Evolutionary conservation across 1,284 basidiomycete species (phyloP), one percentile per base, ranked within the genome.

Genomic region (Erythrobasidium hasegawianum): DNA sequence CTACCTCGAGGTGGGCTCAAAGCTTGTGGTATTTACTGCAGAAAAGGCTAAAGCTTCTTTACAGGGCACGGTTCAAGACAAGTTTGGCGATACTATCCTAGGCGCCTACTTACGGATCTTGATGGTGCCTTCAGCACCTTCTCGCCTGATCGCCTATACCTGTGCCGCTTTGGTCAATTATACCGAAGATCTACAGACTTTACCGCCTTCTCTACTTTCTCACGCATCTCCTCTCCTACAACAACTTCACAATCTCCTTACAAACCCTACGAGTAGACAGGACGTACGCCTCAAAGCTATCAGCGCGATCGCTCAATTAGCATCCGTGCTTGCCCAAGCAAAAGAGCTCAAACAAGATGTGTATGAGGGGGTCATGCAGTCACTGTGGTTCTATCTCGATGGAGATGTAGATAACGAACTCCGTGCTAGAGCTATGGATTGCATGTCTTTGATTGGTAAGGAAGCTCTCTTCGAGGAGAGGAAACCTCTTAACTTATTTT

Each of bases 81-180:
- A 49, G 16, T 57, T 40, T 45, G 61, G 61, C 29, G 61, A 64
- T 41, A 22, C 14, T 8, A 39, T 64, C 27, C 27, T 64, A 20
- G 38, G 45, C 24, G 40, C 61, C 3, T 45, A 56, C 22, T 50
- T 56, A 22, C 38, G 53, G n/a, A 57, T 64, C 54, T 26, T 64
- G 41, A 24, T 33, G 11, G 56, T 40, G 7, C 52, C 53, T 0
- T 45, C 14, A 20, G 53, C 54, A n/a, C 61, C 61, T 7, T 29
- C 53, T 27, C 52, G 61, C 1, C 40, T 64, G 11, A 33, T 64
- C 18, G 61, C 61, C 1, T 64, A 64, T 53, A 18, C 61, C 18
- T 64, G 61, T 38, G 61, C 61, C 14, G 61, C 61, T 1, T 18
- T 64, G 26, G 61, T 64, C 61, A 64, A 64, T 29, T 64, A 45